A percentile compares a stretch with the other conserved stretches of the same genome.
Conservation (phyloP, 257 asterid species). For the Vinca minor region DNA sequence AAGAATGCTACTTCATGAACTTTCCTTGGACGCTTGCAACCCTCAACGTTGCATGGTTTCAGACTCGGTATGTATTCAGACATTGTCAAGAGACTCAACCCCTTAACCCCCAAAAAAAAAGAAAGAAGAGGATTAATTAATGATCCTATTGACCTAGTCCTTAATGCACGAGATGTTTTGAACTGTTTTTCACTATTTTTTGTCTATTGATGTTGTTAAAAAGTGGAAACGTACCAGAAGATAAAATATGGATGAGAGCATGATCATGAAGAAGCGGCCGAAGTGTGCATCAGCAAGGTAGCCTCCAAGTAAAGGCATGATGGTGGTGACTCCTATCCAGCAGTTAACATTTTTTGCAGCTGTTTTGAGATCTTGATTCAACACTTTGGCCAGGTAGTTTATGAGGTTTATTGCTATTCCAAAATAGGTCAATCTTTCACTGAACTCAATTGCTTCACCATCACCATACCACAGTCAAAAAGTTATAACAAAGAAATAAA, state of each 20-base stretch:
- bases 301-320: constrained; percentile 27
- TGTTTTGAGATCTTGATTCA: constrained; percentile 26
- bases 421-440: constrained; percentile 23
- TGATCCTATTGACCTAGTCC: too few relatives aligned
- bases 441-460: constrained; percentile 21
- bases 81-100: constrained; percentile 61
- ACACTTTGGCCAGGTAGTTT: constrained; percentile 22
- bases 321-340: constrained; percentile 26
- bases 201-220: too few relatives aligned
- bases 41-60: constrained; percentile 28
- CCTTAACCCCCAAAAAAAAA: constrained; percentile 24
- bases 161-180: too few relatives aligned
- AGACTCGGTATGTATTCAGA: constrained; percentile 46
- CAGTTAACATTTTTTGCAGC: constrained; percentile 25
- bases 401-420: constrained; percentile 20
- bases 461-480: neutral
- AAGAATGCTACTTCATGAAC: constrained; percentile 53
- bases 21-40: constrained; percentile 23
- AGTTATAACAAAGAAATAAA: neutral
- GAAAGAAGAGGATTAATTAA: too few relatives aligned
- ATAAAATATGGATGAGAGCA: constrained; percentile 24
- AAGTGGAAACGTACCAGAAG: constrained; percentile 13
- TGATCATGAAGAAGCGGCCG: constrained; percentile 23
- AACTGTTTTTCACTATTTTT: too few relatives aligned
- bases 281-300: constrained; percentile 27